Evolutionary conservation across 257 asterid genomes (phyloP).

Genomic region (Ligustrum vulgare): DNA sequence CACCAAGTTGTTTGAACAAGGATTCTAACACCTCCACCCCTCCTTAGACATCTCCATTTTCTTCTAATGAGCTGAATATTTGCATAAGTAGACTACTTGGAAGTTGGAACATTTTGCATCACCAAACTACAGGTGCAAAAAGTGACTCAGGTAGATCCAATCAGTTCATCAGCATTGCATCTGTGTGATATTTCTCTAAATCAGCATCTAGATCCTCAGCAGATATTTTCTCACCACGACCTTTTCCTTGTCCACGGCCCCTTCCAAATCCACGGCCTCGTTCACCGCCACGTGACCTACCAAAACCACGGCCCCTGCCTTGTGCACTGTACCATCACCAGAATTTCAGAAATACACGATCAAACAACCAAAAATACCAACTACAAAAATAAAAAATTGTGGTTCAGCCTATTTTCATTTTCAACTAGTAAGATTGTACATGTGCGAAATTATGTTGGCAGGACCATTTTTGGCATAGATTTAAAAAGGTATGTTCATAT

Average conservation of each 20-base stretch:
- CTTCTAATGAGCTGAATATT: constrained; percentile 5
- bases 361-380: neutral
- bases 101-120: neutral
- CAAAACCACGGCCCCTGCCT: constrained; percentile 49
- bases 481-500: neutral
- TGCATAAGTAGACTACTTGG: neutral
- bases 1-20: constrained; percentile 12
- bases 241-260: constrained; percentile 54
- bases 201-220: constrained; percentile 78
- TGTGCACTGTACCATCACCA: constrained; percentile 9
- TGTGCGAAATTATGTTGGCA: neutral
- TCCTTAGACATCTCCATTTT: constrained; percentile 4
- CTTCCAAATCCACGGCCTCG: constrained; percentile 45
- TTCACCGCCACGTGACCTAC: constrained; percentile 44
- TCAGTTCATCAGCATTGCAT: constrained; percentile 52
- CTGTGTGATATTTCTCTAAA: constrained; percentile 59
- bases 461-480: neutral
- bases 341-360: neutral
- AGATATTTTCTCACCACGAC: constrained; percentile 53
- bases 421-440: neutral
- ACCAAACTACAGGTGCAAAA: constrained; percentile 5
- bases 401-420: neutral
- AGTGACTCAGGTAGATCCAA: constrained; percentile 4
- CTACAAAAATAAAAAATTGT: neutral
- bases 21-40: constrained; percentile 20